phyloP scores from a whole-genome alignment of 768 basidiomycete species.

The Albatrellus ellisii region DNA sequence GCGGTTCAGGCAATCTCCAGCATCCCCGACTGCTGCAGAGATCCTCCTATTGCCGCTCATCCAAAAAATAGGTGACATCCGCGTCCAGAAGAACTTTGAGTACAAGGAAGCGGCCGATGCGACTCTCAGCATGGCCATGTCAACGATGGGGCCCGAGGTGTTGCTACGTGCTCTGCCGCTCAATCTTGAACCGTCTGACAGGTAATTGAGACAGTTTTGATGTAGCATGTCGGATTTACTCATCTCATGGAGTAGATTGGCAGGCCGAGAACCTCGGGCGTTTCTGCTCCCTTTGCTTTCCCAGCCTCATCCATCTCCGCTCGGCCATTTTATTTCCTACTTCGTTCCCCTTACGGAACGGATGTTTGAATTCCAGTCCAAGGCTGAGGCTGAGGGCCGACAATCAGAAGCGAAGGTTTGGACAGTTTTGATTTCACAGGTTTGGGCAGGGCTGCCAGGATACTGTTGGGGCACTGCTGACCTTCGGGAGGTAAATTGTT shows the following conservation, averaged over 20 bases:
- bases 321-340: slow-evolving; percentile 77
- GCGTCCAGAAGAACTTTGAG: slow-evolving; percentile 76
- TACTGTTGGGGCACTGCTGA: slow-evolving; percentile 82
- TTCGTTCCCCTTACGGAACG: slow-evolving; percentile 91
- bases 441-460: slow-evolving; percentile 85
- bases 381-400: slow-evolving; percentile 58
- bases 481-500: slow-evolving; percentile 42
- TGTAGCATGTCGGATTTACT: slow-evolving; percentile 1
- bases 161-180: slow-evolving; percentile 66
- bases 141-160: slow-evolving; percentile 73
- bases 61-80: slow-evolving; percentile 54
- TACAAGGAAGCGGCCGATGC: slow-evolving; percentile 80
- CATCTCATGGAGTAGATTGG: slow-evolving; percentile 29
- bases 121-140: slow-evolving; percentile 70
- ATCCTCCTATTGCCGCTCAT: slow-evolving; percentile 57
- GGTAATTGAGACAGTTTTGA: slow-evolving; percentile 34
- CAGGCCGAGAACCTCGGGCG: slow-evolving; percentile 76
- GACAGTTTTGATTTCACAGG: slow-evolving; percentile 85
- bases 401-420: slow-evolving; percentile 89
- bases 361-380: slow-evolving; percentile 81
- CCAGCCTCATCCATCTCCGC: slow-evolving; percentile 66
- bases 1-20: slow-evolving; percentile 31
- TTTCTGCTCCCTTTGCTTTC: slow-evolving; percentile 83
- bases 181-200: slow-evolving; percentile 69
- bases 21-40: slow-evolving; percentile 50